Percentiles rank a stretch among this genome's conserved stretches.
phyloP scores from a whole-genome alignment of 768 basidiomycete genomes.

The Bullera alba region DNA sequence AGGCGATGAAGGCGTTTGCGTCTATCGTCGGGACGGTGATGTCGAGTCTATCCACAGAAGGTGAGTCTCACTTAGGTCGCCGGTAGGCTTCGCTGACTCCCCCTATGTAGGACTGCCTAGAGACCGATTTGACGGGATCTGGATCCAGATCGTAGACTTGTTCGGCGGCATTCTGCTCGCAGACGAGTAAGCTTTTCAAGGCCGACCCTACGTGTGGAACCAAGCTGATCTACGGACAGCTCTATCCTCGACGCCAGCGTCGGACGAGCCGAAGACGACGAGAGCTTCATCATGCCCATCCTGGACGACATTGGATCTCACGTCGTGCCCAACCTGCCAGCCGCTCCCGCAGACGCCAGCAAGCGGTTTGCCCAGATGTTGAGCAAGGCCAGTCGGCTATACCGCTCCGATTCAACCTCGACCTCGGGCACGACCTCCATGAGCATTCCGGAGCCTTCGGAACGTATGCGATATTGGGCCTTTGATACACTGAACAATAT shows the following conservation, averaged over 20 bases:
- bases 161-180: conserved; percentile 29
- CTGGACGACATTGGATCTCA: conserved; percentile 13
- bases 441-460: conserved; percentile 14
- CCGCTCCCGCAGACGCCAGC: conserved; percentile 23
- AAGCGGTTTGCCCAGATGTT: conserved; percentile 21
- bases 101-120: conserved; percentile 59
- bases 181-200: conserved; percentile 15
- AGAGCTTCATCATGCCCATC: conserved; percentile 27
- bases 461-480: conserved; percentile 35
- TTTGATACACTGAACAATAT: conserved; percentile 27
- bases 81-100: too few species aligned
- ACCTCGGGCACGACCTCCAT: conserved; percentile 30
- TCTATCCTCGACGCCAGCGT: conserved; percentile 6
- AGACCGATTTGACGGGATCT: conserved; percentile 69
- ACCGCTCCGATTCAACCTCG: conserved; percentile 19
- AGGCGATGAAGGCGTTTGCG: background rate
- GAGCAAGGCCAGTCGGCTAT: conserved; percentile 29
- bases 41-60: too few species aligned
- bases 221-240: background rate
- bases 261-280: conserved; percentile 25
- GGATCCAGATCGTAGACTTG: conserved; percentile 55
- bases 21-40: too few species aligned
- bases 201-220: background rate
- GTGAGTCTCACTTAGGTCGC: too few species aligned
- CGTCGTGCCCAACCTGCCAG: conserved; percentile 19